Conservation (phyloP, 2,329 filamentous ascomycete genomes). For the Pseudogymnoascus sp. region DNA sequence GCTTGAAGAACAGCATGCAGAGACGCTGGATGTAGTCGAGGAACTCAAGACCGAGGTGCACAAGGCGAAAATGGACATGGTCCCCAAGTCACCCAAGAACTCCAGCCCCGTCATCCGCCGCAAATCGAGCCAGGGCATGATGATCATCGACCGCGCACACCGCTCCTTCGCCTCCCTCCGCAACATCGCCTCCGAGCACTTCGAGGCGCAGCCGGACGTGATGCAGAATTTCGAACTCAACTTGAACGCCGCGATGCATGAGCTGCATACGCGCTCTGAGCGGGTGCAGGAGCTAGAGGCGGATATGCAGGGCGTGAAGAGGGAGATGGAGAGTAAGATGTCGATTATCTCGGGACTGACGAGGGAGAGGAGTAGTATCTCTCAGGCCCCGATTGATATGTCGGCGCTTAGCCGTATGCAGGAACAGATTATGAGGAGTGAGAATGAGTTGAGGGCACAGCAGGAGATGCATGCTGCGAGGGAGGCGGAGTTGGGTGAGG, state of each 20-base stretch:
- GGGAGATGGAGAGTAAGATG: constrained; percentile 96
- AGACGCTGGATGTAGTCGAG: constrained; percentile 77
- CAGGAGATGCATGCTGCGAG: constrained; percentile 63
- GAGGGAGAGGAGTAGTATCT: constrained; percentile 83
- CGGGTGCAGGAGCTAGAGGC: constrained; percentile 83
- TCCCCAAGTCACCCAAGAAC: constrained; percentile 38
- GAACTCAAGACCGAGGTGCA: constrained; percentile 81
- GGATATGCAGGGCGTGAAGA: constrained; percentile 73
- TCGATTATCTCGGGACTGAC: constrained; percentile 91
- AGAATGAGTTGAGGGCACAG: constrained; percentile 67
- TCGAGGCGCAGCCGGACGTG: constrained; percentile 70
- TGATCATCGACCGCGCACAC: constrained; percentile 82
- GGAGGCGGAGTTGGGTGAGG: constrained; percentile 63
- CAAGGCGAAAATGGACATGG: constrained; percentile 54
- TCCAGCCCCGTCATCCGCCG: constrained; percentile 76
- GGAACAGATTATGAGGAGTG: constrained; percentile 79
- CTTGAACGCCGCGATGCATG: constrained; percentile 84
- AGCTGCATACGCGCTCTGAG: constrained; percentile 78
- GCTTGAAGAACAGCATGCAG: constrained; percentile 71
- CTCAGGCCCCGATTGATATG: constrained; percentile 75
- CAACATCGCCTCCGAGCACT: constrained; percentile 78
- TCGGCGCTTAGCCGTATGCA: constrained; percentile 80
- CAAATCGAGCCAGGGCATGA: constrained; percentile 84
- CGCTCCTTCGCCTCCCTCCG: constrained; percentile 83
- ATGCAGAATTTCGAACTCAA: constrained; percentile 92